phyloP scores from a whole-genome alignment of 106 monocot species.

The Dioscorea dumetorum region DNA sequence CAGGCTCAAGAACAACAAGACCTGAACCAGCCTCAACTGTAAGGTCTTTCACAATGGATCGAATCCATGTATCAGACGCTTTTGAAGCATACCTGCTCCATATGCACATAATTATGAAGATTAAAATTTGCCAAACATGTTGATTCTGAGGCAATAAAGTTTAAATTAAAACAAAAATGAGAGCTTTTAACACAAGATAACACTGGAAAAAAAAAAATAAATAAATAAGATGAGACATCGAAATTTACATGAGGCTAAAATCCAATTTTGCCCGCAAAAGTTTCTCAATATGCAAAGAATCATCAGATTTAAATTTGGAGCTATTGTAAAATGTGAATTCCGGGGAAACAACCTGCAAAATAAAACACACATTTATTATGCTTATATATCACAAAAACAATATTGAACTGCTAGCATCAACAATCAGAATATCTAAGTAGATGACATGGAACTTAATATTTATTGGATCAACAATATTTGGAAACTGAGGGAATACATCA shows the following conservation, averaged over 20 bases:
- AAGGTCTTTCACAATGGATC: conserved; percentile 76
- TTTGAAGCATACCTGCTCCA: conserved; percentile 79
- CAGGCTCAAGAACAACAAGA: conserved; percentile 82
- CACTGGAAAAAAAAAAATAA: neutral
- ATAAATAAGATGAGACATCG: neutral
- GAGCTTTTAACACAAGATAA: neutral
- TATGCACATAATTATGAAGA: conserved; percentile 2
- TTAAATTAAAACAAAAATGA: neutral
- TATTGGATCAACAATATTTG: no score
- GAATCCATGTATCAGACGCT: conserved; percentile 77
- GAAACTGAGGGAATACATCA: no score
- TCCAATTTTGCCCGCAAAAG: conserved; percentile 92
- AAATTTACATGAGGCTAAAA: conserved; percentile 76
- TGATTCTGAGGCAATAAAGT: no score
- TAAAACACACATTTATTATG: no score
- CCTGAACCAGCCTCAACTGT: conserved; percentile 93
- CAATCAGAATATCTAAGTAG: no score
- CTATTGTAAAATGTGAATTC: conserved; percentile 93
- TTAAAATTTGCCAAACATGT: neutral
- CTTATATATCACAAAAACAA: no score
- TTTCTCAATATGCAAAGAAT: conserved; percentile 72
- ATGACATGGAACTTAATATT: no score
- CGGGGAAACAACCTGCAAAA: conserved; percentile 77
- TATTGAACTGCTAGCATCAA: no score
- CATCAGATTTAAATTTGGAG: conserved; percentile 65